phyloP scores from a whole-genome alignment of 805 yeast species.

The Wickerhamiella slavikovae region DNA sequence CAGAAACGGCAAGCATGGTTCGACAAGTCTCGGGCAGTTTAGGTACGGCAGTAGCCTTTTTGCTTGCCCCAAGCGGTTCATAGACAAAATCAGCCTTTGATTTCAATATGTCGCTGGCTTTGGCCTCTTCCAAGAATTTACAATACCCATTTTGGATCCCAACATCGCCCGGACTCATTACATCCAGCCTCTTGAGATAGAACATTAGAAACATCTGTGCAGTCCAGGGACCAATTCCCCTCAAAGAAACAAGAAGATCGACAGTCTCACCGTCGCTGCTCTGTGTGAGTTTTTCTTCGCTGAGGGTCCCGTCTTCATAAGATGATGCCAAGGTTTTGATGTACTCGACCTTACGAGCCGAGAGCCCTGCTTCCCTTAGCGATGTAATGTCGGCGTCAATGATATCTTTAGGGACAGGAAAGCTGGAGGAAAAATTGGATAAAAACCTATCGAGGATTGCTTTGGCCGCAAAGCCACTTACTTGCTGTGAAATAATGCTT shows the following conservation, averaged over 20 bases:
- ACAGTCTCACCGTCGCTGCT: conserved; percentile 16
- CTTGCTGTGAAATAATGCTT: conserved; percentile 18
- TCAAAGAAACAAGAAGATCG: conserved; percentile 14
- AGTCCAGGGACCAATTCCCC: conserved; percentile 40
- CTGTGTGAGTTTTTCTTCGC: conserved; percentile 12
- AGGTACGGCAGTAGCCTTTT: too few species aligned
- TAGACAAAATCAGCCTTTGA: too few species aligned
- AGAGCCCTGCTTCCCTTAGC: conserved; percentile 46
- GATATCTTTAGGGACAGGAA: conserved; percentile 35
- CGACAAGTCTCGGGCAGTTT: too few species aligned
- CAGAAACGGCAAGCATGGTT: too few species aligned
- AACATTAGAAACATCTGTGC: conserved; percentile 73
- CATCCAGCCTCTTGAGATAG: conserved; percentile 42
- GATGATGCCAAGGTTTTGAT: conserved; percentile 35
- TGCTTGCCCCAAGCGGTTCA: too few species aligned
- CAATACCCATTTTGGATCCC: conserved; percentile 74
- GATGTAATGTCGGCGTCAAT: conserved; percentile 23
- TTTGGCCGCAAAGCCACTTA: conserved; percentile 51
- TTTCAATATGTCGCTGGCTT: too few species aligned
- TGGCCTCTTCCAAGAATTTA: conserved; percentile 37
- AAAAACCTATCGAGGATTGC: conserved; percentile 34
- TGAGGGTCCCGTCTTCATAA: conserved; percentile 10
- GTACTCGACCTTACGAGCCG: conserved; percentile 46
- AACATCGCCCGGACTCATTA: conserved; percentile 59
- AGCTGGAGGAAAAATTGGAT: conserved; percentile 18